phyloP scores from a whole-genome alignment of 2,329 filamentous ascomycete species.

The Proliferodiscus dingleyae region DNA sequence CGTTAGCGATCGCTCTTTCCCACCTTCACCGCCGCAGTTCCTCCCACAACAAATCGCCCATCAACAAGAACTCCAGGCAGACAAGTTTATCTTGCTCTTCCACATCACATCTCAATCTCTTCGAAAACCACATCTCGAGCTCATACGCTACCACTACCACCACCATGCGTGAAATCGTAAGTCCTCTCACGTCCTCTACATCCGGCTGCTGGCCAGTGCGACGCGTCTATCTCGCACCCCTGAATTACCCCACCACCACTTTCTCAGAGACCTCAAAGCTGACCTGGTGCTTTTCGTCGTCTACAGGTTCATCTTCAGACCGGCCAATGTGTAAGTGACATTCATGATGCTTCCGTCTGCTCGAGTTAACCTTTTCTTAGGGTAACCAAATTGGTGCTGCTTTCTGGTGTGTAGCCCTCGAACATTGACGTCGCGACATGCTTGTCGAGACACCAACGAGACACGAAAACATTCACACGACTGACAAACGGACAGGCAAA shows the following conservation, averaged over 20 bases:
- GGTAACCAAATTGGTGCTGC: constrained; percentile 99
- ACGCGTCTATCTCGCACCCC: constrained; percentile 39
- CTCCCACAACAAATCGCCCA: constrained; percentile 17
- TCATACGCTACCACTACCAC: constrained; percentile 28
- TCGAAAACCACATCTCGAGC: constrained; percentile 12
- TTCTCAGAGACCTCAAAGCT: constrained; percentile 46
- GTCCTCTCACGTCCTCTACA: constrained; percentile 32
- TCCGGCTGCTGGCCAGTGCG: constrained; percentile 7
- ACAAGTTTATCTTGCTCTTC: constrained; percentile 19
- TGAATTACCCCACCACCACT: constrained; percentile 33
- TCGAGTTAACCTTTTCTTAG: constrained; percentile 45
- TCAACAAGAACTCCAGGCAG: constrained; percentile 17
- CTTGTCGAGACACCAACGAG: constrained; percentile 27
- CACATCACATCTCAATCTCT: constrained; percentile 9
- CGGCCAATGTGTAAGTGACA: constrained; percentile 87
- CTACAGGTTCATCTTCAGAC: constrained; percentile 97
- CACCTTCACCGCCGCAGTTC: constrained; percentile 15
- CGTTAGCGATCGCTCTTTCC: constrained; percentile 2
- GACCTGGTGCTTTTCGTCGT: constrained; percentile 44
- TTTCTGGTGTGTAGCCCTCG: constrained; percentile 72
- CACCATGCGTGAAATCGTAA: constrained; percentile 73
- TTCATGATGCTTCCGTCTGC: constrained; percentile 1
- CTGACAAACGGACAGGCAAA: constrained; percentile 58
- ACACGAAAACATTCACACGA: constrained; percentile 18
- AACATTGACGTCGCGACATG: constrained; percentile 11